phyloP scores from a whole-genome alignment of 352 stramenopile genomes.

The Phytopythium aichiense region DNA sequence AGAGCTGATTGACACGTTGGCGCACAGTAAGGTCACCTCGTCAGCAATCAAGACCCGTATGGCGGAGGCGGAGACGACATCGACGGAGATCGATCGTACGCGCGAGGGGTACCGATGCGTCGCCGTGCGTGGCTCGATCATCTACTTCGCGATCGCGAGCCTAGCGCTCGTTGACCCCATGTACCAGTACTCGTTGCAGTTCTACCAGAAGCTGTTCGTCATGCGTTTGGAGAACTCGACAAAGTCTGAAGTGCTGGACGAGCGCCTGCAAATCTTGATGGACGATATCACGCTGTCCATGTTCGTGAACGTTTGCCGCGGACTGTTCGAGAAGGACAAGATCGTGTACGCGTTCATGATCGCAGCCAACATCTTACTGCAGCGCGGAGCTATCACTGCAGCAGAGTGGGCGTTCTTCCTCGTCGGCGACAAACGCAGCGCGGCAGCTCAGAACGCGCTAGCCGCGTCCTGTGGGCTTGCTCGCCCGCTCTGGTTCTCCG shows the following conservation, averaged over 20 bases:
- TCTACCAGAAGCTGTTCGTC: conserved; percentile 92
- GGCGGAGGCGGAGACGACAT: conserved; percentile 87
- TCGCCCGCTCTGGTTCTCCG: conserved; percentile 67
- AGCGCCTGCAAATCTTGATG: conserved; percentile 88
- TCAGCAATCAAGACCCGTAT: conserved; percentile 89
- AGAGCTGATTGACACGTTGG: conserved; percentile 90
- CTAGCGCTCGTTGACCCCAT: conserved; percentile 92
- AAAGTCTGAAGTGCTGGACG: conserved; percentile 76
- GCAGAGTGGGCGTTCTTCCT: conserved; percentile 89
- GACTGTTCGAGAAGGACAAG: conserved; percentile 95
- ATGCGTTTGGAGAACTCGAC: conserved; percentile 82
- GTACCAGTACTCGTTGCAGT: conserved; percentile 95
- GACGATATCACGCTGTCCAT: conserved; percentile 91
- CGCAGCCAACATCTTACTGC: conserved; percentile 80
- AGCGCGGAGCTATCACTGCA: conserved; percentile 59
- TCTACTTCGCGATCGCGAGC: conserved; percentile 94
- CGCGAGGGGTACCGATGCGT: conserved; percentile 90
- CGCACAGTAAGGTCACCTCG: conserved; percentile 89
- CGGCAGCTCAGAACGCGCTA: conserved; percentile 35
- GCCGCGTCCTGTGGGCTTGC: conserved; percentile 25
- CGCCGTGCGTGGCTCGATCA: conserved; percentile 86
- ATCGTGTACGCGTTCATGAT: conserved; percentile 95
- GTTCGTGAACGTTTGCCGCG: conserved; percentile 93
- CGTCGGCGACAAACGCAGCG: conserved; percentile 80
- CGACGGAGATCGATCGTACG: conserved; percentile 86